phyloP scores from a whole-genome alignment of 202 grass and related monocot genomes.

The Saccharum hybrid region DNA sequence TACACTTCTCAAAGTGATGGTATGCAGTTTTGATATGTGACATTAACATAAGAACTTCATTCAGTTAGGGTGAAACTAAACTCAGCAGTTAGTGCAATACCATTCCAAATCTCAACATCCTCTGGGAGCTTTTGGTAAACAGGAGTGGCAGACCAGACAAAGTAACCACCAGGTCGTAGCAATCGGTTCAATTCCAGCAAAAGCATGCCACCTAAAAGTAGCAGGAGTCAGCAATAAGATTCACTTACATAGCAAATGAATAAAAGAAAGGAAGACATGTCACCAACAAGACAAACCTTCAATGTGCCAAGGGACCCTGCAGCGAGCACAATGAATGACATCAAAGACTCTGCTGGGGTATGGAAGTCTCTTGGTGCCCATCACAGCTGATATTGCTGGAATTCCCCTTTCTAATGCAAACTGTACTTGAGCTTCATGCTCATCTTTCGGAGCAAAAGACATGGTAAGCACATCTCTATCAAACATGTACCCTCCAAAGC shows the following conservation, averaged over 20 bases:
- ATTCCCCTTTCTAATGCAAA: constrained; percentile 98
- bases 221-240: constrained; percentile 18
- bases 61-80: constrained; percentile 11
- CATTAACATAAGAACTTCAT: constrained; percentile 12
- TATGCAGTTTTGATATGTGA: not conserved
- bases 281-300: constrained; percentile 70
- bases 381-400: constrained; percentile 98
- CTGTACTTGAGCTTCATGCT: constrained; percentile 99
- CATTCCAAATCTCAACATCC: constrained; percentile 92
- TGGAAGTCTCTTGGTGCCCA: constrained; percentile 98
- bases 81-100: constrained; percentile 42
- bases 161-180: constrained; percentile 95
- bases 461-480: constrained; percentile 92
- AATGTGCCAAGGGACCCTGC: constrained; percentile 96
- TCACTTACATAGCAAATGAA: constrained; percentile 21
- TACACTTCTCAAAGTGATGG: not conserved
- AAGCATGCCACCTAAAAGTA: constrained; percentile 83
- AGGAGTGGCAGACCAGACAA: constrained; percentile 96
- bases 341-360: constrained; percentile 91
- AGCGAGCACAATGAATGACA: constrained; percentile 91
- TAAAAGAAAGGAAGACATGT: constrained; percentile 28
- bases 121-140: constrained; percentile 86
- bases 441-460: constrained; percentile 99
- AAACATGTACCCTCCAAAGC: constrained; percentile 98
- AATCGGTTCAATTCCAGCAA: constrained; percentile 95